A percentile compares a stretch with the other conserved stretches of the same genome.
Evolutionary conservation across 192 early-diverging fungal species (phyloP).

Genomic region (Ambispora gerdemannii): DNA sequence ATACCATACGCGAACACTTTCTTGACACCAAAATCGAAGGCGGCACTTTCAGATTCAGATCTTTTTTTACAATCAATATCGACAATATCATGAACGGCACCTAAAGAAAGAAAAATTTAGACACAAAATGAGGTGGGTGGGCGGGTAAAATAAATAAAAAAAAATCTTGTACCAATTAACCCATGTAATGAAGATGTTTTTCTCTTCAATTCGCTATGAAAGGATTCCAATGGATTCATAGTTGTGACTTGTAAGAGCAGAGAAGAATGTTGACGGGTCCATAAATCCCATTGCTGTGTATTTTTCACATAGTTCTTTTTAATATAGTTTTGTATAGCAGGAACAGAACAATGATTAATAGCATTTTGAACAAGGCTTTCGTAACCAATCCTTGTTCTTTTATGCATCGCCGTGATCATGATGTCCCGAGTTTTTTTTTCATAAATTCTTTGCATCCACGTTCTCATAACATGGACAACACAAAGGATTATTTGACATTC

Average conservation of each 20-base stretch:
- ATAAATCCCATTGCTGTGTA: conserved; percentile 17
- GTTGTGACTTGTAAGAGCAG: conserved; percentile 29
- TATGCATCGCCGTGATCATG: conserved; percentile 19
- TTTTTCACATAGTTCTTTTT: conserved; percentile 20
- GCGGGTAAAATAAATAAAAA: too few species aligned
- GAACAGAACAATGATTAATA: conserved; percentile 13
- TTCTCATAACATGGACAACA: conserved; percentile 31
- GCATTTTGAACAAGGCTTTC: conserved; percentile 7
- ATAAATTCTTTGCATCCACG: conserved; percentile 25
- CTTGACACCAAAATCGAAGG: not conserved
- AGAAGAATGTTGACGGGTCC: conserved; percentile 19
- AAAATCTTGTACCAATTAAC: conserved; percentile 24
- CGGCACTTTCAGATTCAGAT: conserved; percentile 4
- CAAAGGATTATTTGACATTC: conserved; percentile 27
- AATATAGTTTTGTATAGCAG: conserved; percentile 5
- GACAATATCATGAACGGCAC: conserved; percentile 9
- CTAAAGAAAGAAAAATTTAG: too few species aligned
- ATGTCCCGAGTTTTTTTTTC: not conserved
- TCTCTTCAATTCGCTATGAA: conserved; percentile 18
- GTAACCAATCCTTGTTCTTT: conserved; percentile 9
- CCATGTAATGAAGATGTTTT: not conserved
- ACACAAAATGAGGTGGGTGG: too few species aligned
- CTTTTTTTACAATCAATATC: not conserved
- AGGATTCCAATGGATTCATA: conserved; percentile 21
- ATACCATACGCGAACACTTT: too few species aligned